Percentiles rank a stretch among this genome's conserved stretches.
Evolutionary conservation across 768 basidiomycete species (phyloP).

Genomic region (Psilocybe sp.): DNA sequence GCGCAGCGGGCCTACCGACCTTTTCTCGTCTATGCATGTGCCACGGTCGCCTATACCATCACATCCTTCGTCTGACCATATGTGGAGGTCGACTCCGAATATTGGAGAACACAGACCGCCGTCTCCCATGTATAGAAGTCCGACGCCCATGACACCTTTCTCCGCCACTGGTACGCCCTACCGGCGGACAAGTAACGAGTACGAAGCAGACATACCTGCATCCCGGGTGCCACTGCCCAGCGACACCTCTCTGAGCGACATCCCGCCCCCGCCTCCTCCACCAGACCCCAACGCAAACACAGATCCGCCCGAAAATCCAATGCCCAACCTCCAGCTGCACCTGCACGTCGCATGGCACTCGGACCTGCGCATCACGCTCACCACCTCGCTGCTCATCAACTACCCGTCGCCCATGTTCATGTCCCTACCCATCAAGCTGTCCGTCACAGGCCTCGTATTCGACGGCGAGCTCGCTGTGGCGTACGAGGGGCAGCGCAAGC

Average conservation of each 20-base stretch:
- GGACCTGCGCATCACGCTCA: constrained; percentile 82
- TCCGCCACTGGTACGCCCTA: constrained; percentile 16
- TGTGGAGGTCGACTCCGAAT: constrained; percentile 40
- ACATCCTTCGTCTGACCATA: constrained; percentile 24
- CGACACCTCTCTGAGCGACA: constrained; percentile 15
- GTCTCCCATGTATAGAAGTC: constrained; percentile 23
- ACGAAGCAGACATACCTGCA: constrained; percentile 11
- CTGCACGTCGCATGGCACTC: constrained; percentile 84
- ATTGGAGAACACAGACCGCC: constrained; percentile 31
- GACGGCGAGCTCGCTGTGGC: constrained; percentile 87
- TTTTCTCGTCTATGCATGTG: constrained; percentile 54
- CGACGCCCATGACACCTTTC: constrained; percentile 27
- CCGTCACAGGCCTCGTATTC: constrained; percentile 87
- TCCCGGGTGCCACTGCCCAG: constrained; percentile 5
- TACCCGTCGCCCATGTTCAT: constrained; percentile 97
- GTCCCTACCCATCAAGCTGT: constrained; percentile 92
- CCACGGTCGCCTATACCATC: constrained; percentile 35
- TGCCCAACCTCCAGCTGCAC: constrained; percentile 86
- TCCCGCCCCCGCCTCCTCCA: constrained; percentile 19
- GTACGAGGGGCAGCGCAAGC: constrained; percentile 78
- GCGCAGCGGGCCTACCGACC: constrained; percentile 51
- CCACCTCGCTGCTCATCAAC: constrained; percentile 93
- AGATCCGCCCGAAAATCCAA: constrained; percentile 25
- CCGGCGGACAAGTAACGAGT: constrained; percentile 14
- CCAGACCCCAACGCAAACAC: constrained; percentile 16